Percentiles rank a stretch among this genome's conserved stretches.
Conservation (phyloP, 768 basidiomycete species). For the Sporobolomyces roseus region DNA sequence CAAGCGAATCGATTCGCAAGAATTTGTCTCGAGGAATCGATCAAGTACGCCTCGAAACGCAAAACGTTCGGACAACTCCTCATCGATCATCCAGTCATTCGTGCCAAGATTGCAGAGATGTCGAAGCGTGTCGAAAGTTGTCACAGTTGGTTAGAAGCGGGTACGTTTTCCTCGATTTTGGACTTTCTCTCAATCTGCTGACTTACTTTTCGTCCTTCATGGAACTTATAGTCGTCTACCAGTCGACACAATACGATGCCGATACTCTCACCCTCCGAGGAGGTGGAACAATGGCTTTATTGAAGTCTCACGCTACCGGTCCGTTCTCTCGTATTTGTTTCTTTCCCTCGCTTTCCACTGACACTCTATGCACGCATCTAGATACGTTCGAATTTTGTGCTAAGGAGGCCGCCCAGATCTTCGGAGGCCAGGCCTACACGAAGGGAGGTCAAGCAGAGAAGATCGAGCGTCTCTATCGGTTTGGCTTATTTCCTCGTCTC, state of each 20-base stretch:
- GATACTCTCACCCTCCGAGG: constrained; percentile 24
- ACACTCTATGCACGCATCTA: not conserved
- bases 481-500: not conserved
- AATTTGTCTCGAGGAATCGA: constrained; percentile 39
- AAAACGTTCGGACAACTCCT: constrained; percentile 41
- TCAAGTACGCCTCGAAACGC: constrained; percentile 39
- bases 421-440: constrained; percentile 33
- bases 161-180: constrained; percentile 3
- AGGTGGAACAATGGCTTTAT: constrained; percentile 36
- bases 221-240: constrained; percentile 30
- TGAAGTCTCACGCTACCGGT: constrained; percentile 39
- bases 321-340: not conserved
- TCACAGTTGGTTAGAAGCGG: constrained; percentile 37
- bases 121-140: constrained; percentile 31
- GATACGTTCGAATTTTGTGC: constrained; percentile 39
- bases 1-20: constrained; percentile 43
- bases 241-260: constrained; percentile 23
- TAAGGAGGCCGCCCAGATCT: constrained; percentile 31
- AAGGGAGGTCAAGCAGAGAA: constrained; percentile 40
- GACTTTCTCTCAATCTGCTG: not conserved
- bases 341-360: not conserved
- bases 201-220: not conserved
- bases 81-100: constrained; percentile 42
- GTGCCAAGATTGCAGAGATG: constrained; percentile 41
- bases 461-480: constrained; percentile 29